Evolutionary conservation across 2,329 filamentous ascomycete genomes (phyloP), one percentile per base, ranked within the genome.

Genomic region (Fusarium coicis): DNA sequence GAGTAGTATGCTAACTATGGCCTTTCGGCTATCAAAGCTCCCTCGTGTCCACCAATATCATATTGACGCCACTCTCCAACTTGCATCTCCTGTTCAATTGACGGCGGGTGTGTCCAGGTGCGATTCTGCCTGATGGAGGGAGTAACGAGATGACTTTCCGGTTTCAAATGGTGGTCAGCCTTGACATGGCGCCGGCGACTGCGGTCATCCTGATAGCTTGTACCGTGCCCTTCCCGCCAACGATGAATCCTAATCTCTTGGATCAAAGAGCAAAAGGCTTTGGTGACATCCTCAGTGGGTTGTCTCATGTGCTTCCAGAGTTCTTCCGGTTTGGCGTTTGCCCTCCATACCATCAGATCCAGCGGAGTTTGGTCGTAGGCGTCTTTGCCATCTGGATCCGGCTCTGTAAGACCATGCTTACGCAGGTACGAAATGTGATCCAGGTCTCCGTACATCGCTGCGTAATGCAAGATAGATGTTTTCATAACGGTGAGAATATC

Each of bases 401-500:
- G 30, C 2, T 19, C 53, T 23, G n/a, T 46, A 12, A 34, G 39
- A 1, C 18, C 6, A 7, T 14, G 18, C 2, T 11, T 11, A 14
- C 53, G 28, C 7, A 56, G n/a, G 14, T 47, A 34, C 7, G 42
- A 4, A 7, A 56, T 47, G 1, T 56, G 53, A 9, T 56, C 53
- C 14, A 56, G 8, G 14, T 56, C 53, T 7, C 53, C 39, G 15
- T 43, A 55, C 5, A 30, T 2, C 7, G 37, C 52, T 10, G 7
- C 37, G 26, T 32, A 43, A n/a, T 55, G 52, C 7, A 55, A 32
- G 16, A 44, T 4, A 9, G 52, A 55, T 19, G 11, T 55, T 0
- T 1, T 0, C 11, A 1, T 2, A 0, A 4, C 4, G 12, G 32
- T 28, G 3, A 15, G 2, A 15, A 43, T 5, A 6, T 44, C 52